Evolutionary conservation across 73 alveolate genomes (phyloP), one percentile per base, ranked within the genome.

Genomic region (Breviolum minutum): DNA sequence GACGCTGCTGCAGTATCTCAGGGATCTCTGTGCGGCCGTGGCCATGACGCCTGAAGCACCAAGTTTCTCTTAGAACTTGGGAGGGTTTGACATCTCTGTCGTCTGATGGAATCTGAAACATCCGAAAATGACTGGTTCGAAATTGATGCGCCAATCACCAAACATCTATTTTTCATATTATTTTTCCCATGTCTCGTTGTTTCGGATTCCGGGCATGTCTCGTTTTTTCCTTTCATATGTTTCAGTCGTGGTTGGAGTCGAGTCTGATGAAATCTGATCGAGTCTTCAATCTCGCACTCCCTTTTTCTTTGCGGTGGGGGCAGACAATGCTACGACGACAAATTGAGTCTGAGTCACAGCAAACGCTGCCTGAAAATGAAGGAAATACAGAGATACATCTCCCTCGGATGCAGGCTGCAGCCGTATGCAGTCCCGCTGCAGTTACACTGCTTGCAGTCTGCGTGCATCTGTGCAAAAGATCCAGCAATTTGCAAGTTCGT

Each of bases 41-140:
- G 87, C 87, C 96, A 11, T 90, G 96, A 24, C 96, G 96, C 96
- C 96, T 90, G 16, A 27, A 26, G 29, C 19, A 24, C 7, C 48
- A 40, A 19, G 82, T 29, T 40, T 40, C 54, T 40, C 54, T 40
- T 40, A 3, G 54, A 40, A 40, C 54, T 40, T 40, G 54, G 54
- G 54, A 40, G 54, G 54, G 54, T 40, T 40, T 40, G 54, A 40
- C 54, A 40, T 40, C 54, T 40, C 0, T 40, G 54, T 40, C 54
- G 54, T 40, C 54, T 40, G 54, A 40, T 40, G 54, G 54, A 40
- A 40, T 3, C 54, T 40, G 54, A 40, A 40, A 40, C 54, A 40
- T 40, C 54, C 5, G 54, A 40, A 40, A 40, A 40, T 40, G 54
- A 40, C 3, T 40, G 54, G 54, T 40, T 40, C 54, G 54, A 40